A percentile compares a stretch with the other conserved stretches of the same genome.
phyloP scores from a whole-genome alignment of 2,329 filamentous ascomycete genomes.

The Phyllosticta paracitricarpa region DNA sequence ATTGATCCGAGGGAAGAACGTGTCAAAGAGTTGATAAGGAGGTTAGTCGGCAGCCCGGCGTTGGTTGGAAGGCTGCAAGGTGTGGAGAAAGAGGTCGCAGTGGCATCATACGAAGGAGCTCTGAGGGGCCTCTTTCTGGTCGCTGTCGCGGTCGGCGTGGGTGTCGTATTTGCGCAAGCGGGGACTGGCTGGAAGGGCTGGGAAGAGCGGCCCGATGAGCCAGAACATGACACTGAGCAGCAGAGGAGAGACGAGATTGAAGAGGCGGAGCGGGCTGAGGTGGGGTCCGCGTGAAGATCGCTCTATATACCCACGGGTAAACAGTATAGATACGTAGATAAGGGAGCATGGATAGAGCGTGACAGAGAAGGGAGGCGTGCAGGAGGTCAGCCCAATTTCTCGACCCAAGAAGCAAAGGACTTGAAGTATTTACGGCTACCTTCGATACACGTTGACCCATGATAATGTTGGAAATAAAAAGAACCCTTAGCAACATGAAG shows the following conservation, averaged over 20 bases:
- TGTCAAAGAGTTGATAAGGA: slow-evolving; percentile 34
- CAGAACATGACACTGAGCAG: slow-evolving; percentile 22
- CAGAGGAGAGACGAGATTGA: slow-evolving; percentile 44
- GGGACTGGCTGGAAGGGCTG: slow-evolving; percentile 46
- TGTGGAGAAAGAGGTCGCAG: slow-evolving; percentile 40
- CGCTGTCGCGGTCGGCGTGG: slow-evolving; percentile 38
- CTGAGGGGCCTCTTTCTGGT: slow-evolving; percentile 44
- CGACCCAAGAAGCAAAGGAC: too few relatives aligned
- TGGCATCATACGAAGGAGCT: slow-evolving; percentile 45
- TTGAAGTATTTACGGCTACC: too few relatives aligned
- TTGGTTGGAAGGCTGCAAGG: slow-evolving; percentile 42
- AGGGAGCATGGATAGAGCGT: too few relatives aligned
- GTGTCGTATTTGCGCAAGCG: slow-evolving; percentile 45
- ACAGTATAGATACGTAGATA: too few relatives aligned
- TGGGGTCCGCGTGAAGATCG: neutral
- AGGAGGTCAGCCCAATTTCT: too few relatives aligned
- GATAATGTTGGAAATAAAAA: too few relatives aligned
- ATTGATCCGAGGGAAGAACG: slow-evolving; percentile 26
- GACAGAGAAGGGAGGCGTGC: too few relatives aligned
- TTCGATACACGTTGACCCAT: too few relatives aligned
- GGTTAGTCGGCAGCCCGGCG: slow-evolving; percentile 49
- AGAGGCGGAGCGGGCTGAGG: slow-evolving; percentile 7
- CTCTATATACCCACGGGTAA: too few relatives aligned
- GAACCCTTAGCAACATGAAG: too few relatives aligned
- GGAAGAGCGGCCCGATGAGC: slow-evolving; percentile 2